Evolutionary conservation across 2,329 filamentous ascomycete species (phyloP), one percentile per base, ranked within the genome.

Genomic region (Ceratocystis colombiana): DNA sequence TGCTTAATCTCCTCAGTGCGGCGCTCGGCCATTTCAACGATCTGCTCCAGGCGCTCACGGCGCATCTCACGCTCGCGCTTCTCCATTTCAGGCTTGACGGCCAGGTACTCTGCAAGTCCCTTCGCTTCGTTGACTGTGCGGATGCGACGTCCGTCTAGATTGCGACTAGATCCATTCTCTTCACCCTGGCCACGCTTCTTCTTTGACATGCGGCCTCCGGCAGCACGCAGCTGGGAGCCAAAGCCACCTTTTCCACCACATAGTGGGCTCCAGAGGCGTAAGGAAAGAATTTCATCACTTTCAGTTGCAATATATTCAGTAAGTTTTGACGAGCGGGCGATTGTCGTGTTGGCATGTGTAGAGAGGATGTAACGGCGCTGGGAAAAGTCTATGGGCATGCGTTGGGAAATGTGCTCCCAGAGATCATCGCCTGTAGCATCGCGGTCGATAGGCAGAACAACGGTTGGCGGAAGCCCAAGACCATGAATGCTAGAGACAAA

Each of bases 181-280:
- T 96, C 90, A 64, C 85, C 87, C 71, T 89, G 85, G 66, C 87
- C 87, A 72, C 87, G 87, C 80, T 93, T 94, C 79, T 95, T 95
- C 72, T 84, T 84, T n/a, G 89, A 96, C 94, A 99, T 99, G 78
- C 95, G 93, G 50, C 95, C 94, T 73, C 95, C 94, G 2, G 94
- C 94, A 0, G 95, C 94, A 73, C 95, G 90, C 46, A 99, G 85
- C 75, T 99, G 95, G 1, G 93, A 97, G 65, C 94, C 94, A 74
- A 99, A 99, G 72, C 94, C 94, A 76, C 94, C 94, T 74, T 99
- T 99, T 74, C 95, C 95, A 78, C 95, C 94, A 71, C 88, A 89
- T 48, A 96, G 78, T 5, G 88, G 88, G 1, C 87, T 80, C 5
- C 86, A 87, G 37, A 99, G 84, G 65, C 91, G 89, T 3, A 99